These are phyloP conservation scores for Microglena sp. DNA, from an alignment of 139 green algal species.

Conservation along the genomic window DNA sequence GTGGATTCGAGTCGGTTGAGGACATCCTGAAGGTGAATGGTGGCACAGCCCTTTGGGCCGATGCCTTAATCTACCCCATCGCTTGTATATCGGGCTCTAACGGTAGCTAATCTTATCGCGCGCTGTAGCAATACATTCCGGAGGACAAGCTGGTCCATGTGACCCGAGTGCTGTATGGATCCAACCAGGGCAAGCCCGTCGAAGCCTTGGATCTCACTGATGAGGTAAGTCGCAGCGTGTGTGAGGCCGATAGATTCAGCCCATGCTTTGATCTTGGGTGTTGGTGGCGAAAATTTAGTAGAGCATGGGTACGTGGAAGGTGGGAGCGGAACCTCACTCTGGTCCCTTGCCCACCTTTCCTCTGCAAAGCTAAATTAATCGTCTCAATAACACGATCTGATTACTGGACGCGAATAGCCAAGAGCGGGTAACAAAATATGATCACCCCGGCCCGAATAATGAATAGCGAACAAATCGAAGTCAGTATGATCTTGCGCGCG, in stretches of 20 bases:
- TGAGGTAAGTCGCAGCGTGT: too few relatives aligned
- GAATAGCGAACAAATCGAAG: too few relatives aligned
- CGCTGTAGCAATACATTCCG: slow-evolving; percentile 37
- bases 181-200: slow-evolving; percentile 56
- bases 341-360: too few relatives aligned
- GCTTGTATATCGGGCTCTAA: not conserved
- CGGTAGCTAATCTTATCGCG: not conserved
- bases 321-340: too few relatives aligned
- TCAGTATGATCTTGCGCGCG: not conserved
- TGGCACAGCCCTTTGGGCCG: not conserved
- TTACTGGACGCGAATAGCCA: too few relatives aligned
- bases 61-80: not conserved
- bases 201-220: too few relatives aligned
- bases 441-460: too few relatives aligned
- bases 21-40: slow-evolving; percentile 35
- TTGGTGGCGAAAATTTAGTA: not conserved
- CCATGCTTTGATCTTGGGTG: not conserved
- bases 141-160: slow-evolving; percentile 56
- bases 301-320: not conserved
- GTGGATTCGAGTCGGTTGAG: slow-evolving; percentile 38
- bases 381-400: too few relatives aligned
- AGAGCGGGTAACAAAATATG: too few relatives aligned
- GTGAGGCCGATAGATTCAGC: slow-evolving; percentile 14
- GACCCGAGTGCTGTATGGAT: slow-evolving; percentile 64
- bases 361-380: too few relatives aligned